phyloP scores from a whole-genome alignment of 208 protist genomes.

The Acanthamoeba triangularis region DNA sequence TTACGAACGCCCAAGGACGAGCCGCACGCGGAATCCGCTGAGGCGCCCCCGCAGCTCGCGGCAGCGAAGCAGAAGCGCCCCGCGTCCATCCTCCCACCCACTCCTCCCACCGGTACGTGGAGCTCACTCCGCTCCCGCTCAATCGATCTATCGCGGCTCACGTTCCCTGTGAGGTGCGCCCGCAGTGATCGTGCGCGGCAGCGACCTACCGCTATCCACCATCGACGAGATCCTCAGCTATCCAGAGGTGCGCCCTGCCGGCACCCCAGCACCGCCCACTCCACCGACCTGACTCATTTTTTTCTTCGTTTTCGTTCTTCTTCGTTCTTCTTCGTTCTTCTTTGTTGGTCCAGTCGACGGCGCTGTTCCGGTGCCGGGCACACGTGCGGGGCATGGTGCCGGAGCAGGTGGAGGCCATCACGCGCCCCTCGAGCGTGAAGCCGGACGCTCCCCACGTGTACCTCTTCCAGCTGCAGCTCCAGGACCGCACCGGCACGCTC shows the following conservation, averaged over 20 bases:
- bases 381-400: neutral
- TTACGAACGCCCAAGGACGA: neutral
- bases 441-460: neutral
- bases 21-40: too few relatives aligned
- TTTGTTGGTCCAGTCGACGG: constrained; percentile 2
- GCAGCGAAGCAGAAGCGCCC: too few relatives aligned
- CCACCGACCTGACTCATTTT: neutral
- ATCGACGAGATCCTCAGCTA: constrained; percentile 15
- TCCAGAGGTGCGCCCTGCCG: neutral
- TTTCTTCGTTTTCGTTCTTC: neutral
- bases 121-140: too few relatives aligned
- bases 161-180: neutral
- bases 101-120: neutral
- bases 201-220: constrained; percentile 14
- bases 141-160: neutral
- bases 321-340: neutral
- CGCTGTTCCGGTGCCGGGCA: constrained; percentile 11
- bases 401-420: constrained; percentile 10
- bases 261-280: too few relatives aligned
- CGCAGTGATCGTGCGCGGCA: neutral
- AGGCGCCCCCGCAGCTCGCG: too few relatives aligned
- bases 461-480: constrained; percentile 17
- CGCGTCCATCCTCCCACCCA: too few relatives aligned
- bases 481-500: constrained; percentile 1
- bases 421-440: constrained; percentile 4